Evolutionary conservation across 257 asterid genomes (phyloP).

Genomic region (Marsdenia floribunda): DNA sequence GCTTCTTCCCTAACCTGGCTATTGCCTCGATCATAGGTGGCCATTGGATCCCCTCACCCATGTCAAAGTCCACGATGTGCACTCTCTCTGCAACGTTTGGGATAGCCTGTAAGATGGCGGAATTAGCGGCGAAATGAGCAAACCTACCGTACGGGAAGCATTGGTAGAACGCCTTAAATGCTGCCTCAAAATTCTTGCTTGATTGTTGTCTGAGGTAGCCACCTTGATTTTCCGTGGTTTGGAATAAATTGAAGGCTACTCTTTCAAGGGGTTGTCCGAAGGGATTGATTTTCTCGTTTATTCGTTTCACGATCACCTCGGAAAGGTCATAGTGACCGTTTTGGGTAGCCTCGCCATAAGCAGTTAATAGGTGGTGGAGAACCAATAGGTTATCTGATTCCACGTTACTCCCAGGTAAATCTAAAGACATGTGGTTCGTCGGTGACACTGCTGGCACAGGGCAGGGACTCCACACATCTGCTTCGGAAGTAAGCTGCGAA

Average conservation of each 20-base stretch:
- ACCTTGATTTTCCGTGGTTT: conserved; percentile 29
- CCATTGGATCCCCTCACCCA: conserved; percentile 47
- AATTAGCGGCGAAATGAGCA: conserved; percentile 39
- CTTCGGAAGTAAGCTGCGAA: conserved; percentile 22
- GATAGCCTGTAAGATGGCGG: conserved; percentile 31
- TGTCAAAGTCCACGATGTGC: conserved; percentile 34
- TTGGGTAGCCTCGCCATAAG: conserved; percentile 56
- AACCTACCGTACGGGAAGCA: conserved; percentile 29
- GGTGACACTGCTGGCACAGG: conserved; percentile 6
- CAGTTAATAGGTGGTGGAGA: conserved; percentile 49
- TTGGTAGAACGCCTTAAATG: conserved; percentile 45
- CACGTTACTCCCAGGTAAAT: conserved; percentile 24
- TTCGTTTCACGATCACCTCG: conserved; percentile 38
- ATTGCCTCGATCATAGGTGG: conserved; percentile 51
- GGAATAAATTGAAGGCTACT: conserved; percentile 51
- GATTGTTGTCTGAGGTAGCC: conserved; percentile 49
- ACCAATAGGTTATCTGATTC: conserved; percentile 34
- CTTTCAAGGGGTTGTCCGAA: conserved; percentile 48
- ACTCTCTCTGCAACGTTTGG: conserved; percentile 19
- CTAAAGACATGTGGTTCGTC: conserved; percentile 4
- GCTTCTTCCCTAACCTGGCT: conserved; percentile 23
- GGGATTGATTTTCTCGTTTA: conserved; percentile 39
- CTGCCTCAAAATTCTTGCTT: conserved; percentile 36
- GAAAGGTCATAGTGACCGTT: conserved; percentile 49
- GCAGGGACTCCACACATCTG: conserved; percentile 22